Evolutionary conservation across 441 rosid species (phyloP).

Genomic region (Manihot esculenta): DNA sequence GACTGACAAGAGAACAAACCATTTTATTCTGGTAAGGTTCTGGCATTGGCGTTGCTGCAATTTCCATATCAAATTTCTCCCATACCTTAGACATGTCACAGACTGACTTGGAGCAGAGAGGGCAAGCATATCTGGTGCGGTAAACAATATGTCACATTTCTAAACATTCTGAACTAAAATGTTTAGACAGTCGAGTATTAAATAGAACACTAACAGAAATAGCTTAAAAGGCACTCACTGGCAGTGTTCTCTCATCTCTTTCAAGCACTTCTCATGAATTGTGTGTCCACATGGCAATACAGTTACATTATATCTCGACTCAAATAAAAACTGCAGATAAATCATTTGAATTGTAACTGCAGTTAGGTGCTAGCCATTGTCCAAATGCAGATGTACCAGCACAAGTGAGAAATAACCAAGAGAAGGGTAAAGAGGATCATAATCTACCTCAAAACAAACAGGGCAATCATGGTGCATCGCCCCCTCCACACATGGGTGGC

Average conservation of each 20-base stretch:
- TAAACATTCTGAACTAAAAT: background rate
- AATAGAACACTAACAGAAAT: background rate
- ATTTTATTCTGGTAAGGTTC: conserved; percentile 55
- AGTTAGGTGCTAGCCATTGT: background rate
- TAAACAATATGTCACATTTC: background rate
- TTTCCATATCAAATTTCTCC: conserved; percentile 78
- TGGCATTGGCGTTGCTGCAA: conserved; percentile 82
- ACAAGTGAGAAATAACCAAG: background rate
- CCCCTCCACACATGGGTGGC: conserved; percentile 89
- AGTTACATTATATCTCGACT: conserved; percentile 59
- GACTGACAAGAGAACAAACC: conserved; percentile 32
- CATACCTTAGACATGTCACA: conserved; percentile 92
- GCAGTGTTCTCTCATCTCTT: conserved; percentile 76
- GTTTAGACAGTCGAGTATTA: no score
- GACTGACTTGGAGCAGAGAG: conserved; percentile 80
- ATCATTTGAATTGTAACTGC: conserved; percentile 6
- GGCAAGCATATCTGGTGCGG: conserved; percentile 74
- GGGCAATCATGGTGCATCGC: conserved; percentile 98
- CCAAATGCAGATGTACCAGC: background rate
- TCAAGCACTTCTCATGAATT: conserved; percentile 69
- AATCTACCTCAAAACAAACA: conserved; percentile 79
- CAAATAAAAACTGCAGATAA: conserved; percentile 64
- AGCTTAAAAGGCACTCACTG: conserved; percentile 47
- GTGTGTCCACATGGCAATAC: conserved; percentile 90
- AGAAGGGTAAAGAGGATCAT: background rate